These are phyloP conservation scores for Microdochium nivale DNA, from an alignment of 2,329 filamentous ascomycete genomes.

Conservation along the genomic window DNA sequence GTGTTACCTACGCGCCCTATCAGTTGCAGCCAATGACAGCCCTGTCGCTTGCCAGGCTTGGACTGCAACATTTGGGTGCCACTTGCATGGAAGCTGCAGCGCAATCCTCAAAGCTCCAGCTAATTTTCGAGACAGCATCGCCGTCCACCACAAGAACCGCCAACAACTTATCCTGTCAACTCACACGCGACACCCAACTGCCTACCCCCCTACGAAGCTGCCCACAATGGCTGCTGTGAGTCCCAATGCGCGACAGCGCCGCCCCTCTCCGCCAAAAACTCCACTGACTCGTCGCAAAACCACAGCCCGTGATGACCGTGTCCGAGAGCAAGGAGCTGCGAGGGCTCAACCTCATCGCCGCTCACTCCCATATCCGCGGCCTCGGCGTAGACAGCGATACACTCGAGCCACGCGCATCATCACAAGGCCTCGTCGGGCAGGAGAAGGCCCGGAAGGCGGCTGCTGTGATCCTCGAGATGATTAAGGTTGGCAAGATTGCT, in stretches of 20 bases:
- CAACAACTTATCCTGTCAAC: background rate
- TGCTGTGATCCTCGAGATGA: slow-evolving; percentile 95
- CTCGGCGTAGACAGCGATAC: slow-evolving; percentile 89
- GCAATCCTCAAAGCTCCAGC: too few relatives aligned
- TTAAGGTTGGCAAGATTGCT: slow-evolving; percentile 97
- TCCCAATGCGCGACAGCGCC: slow-evolving; percentile 5
- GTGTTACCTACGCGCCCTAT: too few relatives aligned
- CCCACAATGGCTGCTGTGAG: slow-evolving; percentile 31
- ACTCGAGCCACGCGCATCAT: slow-evolving; percentile 73
- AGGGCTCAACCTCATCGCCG: slow-evolving; percentile 93
- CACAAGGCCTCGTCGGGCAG: slow-evolving; percentile 92
- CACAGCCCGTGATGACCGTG: slow-evolving; percentile 62
- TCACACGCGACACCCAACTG: background rate
- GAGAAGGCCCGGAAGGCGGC: slow-evolving; percentile 95
- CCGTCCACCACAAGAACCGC: background rate
- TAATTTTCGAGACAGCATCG: too few relatives aligned
- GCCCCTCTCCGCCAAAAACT: background rate
- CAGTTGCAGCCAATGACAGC: too few relatives aligned
- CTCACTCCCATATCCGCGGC: slow-evolving; percentile 95
- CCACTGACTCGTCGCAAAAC: background rate
- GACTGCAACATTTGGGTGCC: too few relatives aligned
- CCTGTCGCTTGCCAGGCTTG: too few relatives aligned
- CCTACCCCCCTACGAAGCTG: background rate
- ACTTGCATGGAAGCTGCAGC: too few relatives aligned
- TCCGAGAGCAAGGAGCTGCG: slow-evolving; percentile 94